A percentile compares a stretch with the other conserved stretches of the same genome.
phyloP scores from a whole-genome alignment of 768 basidiomycete genomes.

The Pleurotus platypus region DNA sequence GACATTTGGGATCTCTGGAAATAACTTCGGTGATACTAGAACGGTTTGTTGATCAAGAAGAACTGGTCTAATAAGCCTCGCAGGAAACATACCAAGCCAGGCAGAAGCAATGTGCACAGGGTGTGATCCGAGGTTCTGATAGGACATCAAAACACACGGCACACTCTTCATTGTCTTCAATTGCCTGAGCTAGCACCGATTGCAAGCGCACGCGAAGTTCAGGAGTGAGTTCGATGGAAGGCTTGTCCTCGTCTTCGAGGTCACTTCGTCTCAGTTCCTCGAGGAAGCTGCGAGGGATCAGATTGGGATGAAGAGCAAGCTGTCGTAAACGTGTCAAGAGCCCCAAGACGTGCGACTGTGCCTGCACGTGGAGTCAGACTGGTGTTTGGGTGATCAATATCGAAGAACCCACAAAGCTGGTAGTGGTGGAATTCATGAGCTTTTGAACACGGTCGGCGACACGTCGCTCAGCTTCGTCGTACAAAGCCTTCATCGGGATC shows the following conservation, averaged over 20 bases:
- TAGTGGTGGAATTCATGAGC: conserved; percentile 42
- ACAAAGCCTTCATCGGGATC: conserved; percentile 42
- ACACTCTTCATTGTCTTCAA: conserved; percentile 84
- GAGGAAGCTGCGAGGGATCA: conserved; percentile 69
- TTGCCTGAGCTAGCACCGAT: conserved; percentile 52
- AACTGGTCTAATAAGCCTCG: too few relatives aligned
- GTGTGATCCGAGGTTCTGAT: conserved; percentile 67
- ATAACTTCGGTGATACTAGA: conserved; percentile 68
- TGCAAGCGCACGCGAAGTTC: conserved; percentile 57
- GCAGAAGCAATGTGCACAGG: conserved; percentile 73
- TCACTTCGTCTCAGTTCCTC: conserved; percentile 48
- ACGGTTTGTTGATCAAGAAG: too few relatives aligned
- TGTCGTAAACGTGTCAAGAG: conserved; percentile 88
- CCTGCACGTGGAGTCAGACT: conserved; percentile 30
- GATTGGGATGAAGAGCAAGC: conserved; percentile 72
- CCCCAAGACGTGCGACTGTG: conserved; percentile 67
- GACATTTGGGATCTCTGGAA: conserved; percentile 70
- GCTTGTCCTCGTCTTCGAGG: conserved; percentile 27
- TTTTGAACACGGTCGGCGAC: conserved; percentile 62
- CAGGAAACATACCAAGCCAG: conserved; percentile 47
- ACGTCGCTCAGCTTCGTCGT: conserved; percentile 63
- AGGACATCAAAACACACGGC: conserved; percentile 67
- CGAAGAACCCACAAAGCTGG: conserved; percentile 33
- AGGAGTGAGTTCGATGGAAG: conserved; percentile 40
- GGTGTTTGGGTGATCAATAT: background rate